Conservation (phyloP, 108 stramenopile species). For the Schizochytrium sp. region DNA sequence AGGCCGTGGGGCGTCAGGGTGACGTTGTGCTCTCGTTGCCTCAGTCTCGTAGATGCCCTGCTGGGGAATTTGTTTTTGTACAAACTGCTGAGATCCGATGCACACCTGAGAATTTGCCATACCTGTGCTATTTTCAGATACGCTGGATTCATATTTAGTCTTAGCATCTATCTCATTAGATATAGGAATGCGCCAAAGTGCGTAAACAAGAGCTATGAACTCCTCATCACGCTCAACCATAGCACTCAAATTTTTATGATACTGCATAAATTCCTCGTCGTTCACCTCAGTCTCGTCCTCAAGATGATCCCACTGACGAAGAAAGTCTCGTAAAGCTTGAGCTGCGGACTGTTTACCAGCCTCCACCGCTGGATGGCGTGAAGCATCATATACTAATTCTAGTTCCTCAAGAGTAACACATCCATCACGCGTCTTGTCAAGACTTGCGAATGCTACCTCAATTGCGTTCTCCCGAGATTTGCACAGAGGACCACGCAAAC, state of each 20-base stretch:
- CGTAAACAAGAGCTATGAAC: background rate
- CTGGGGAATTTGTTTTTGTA: background rate
- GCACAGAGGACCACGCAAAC: constrained; percentile 25
- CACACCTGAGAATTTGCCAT: background rate
- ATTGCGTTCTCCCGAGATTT: background rate
- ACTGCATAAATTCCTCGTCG: background rate
- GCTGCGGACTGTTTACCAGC: background rate
- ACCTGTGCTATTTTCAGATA: background rate
- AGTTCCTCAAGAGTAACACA: constrained; percentile 57
- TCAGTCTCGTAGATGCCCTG: constrained; percentile 8
- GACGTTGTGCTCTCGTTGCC: background rate
- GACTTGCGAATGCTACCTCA: background rate
- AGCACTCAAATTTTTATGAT: constrained; percentile 51
- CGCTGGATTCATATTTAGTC: background rate
- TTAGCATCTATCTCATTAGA: background rate
- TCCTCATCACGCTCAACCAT: background rate
- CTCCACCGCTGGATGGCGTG: background rate
- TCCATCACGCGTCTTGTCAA: constrained; percentile 36
- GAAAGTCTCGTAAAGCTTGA: constrained; percentile 43
- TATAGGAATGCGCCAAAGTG: background rate
- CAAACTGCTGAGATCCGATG: too few relatives aligned
- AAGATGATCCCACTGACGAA: constrained; percentile 38
- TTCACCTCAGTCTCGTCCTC: constrained; percentile 33
- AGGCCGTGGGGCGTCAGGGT: constrained; percentile 14
- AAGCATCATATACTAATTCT: constrained; percentile 9